Conservation (phyloP, 148 eudicot genomes). For the Diospyros lotus region DNA sequence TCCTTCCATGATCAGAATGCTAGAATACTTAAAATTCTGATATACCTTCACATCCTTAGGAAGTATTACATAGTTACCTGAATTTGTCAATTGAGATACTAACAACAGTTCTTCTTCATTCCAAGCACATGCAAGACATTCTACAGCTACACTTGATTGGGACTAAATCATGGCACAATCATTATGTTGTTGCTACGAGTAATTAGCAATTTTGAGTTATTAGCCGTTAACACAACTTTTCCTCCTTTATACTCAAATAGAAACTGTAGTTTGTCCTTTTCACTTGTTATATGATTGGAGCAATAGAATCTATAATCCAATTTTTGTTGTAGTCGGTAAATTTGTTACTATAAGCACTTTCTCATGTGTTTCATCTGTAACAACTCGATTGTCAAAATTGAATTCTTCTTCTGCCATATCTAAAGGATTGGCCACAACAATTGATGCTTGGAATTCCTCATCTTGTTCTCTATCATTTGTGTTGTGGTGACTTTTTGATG, state of each 20-base stretch:
- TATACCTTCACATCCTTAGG: background rate
- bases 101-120: background rate
- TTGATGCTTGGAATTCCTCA: background rate
- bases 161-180: background rate
- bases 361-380: background rate
- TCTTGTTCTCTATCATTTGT: background rate
- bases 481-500: background rate
- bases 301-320: conserved; percentile 2
- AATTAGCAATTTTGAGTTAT: background rate
- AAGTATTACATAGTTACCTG: background rate
- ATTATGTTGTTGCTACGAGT: too few species aligned
- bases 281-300: conserved; percentile 1
- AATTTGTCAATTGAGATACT: background rate
- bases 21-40: too few species aligned
- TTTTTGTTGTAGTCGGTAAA: background rate
- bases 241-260: background rate
- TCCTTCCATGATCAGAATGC: background rate
- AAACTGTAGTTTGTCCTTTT: background rate
- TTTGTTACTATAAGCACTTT: background rate
- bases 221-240: background rate
- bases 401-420: background rate
- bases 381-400: background rate
- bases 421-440: background rate
- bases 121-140: background rate
- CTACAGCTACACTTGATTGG: background rate